phyloP scores from a whole-genome alignment of 2,329 filamentous ascomycete genomes.

The Rhinocladiella similis region DNA sequence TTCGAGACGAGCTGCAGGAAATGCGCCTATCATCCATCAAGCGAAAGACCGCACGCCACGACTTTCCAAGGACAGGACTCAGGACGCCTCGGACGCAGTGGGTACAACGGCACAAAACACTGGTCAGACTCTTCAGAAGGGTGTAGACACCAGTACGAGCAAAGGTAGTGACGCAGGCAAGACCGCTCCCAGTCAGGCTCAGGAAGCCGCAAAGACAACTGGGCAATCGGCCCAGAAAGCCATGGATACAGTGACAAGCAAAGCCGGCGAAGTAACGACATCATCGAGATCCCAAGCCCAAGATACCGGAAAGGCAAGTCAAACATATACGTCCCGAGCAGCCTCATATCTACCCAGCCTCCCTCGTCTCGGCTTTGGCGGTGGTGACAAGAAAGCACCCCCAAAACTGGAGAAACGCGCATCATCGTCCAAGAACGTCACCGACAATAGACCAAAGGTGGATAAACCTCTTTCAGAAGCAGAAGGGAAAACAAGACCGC shows the following conservation, averaged over 20 bases:
- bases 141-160: constrained; percentile 10
- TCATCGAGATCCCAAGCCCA: constrained; percentile 2
- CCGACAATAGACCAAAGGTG: neutral
- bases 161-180: constrained; percentile 19
- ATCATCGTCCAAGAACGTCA: constrained; percentile 7
- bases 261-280: constrained; percentile 13
- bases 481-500: too few species aligned
- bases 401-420: constrained; percentile 18
- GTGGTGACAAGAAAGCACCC: constrained; percentile 8
- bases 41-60: constrained; percentile 21
- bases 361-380: constrained; percentile 13
- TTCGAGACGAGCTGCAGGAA: constrained; percentile 12
- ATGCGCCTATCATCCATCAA: constrained; percentile 25
- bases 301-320: constrained; percentile 9
- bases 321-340: constrained; percentile 26
- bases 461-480: neutral
- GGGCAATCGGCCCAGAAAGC: constrained; percentile 13
- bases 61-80: constrained; percentile 13
- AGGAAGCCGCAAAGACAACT: neutral
- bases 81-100: constrained; percentile 12
- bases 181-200: neutral
- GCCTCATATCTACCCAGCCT: constrained; percentile 23
- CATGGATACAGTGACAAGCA: constrained; percentile 10
- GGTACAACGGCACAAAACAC: constrained; percentile 23
- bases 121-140: constrained; percentile 16